Base-by-base conservation (phyloP, 495 filamentous ascomycete species). In the Neurospora sp. region DNA sequence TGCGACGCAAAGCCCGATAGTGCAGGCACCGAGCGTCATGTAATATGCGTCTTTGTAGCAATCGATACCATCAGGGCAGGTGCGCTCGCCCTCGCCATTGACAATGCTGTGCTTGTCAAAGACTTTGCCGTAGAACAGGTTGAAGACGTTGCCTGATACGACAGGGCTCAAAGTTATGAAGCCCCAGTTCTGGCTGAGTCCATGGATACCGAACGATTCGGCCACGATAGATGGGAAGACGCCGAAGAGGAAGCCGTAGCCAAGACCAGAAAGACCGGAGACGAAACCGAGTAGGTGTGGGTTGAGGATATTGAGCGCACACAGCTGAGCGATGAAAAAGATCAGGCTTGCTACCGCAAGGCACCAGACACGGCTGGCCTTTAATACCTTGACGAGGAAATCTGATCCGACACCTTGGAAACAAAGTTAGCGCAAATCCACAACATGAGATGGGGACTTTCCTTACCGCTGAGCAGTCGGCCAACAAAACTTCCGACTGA, bases 231-330 rank as follows among this genome's bases (percentile, higher is more conserved):
- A 92, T 10, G 96, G 96, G 83, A 92, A 97, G 71, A 97, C 94
- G 76, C 96, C 96, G 78, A 98, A 98, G 3, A 98, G 86, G 77
- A 97, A 93, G 1, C 96, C 96, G 83, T 99, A 99, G 6, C 90
- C 96, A 8, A 98, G 84, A 14, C 96, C 96, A 6, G 92, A 97
- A 54, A 97, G 86, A 2, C 87, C 87, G 2, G 94, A 97, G 39
- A 98, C 90, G 46, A 92, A 81, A 74, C 86, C 89, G 4, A 98
- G 90, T 40, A 88, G 82, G 78, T 95, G 87, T 0, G 96, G 96
- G 81, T 96, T 94, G 74, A 86, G 85, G 76, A 98, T 89, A n/a
- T 84, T 88, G 42, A 94, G 82, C 6, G 93, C 96, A 73, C 87
- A 91, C 20, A 97, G 75, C 80, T 98, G 95, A 16, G 92, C 94